Evolutionary conservation across 169 alveolate species (phyloP).

Genomic region (Cystoisospora suis): DNA sequence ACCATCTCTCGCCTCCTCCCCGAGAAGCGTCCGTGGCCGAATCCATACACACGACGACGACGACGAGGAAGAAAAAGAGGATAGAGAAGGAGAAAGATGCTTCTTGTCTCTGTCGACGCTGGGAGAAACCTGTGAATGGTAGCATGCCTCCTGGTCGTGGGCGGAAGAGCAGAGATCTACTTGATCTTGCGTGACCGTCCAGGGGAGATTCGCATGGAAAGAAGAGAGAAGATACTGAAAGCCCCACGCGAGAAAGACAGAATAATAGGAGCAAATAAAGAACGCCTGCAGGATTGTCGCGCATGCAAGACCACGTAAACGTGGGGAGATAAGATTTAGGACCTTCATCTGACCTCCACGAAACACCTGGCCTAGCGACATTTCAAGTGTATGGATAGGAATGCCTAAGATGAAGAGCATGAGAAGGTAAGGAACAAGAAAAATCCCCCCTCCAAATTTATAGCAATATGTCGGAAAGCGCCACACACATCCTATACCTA

Average conservation of each 20-base stretch:
- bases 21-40: not conserved
- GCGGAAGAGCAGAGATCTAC: not conserved
- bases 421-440: constrained; percentile 19
- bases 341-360: constrained; percentile 34
- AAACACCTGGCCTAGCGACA: constrained; percentile 23
- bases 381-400: constrained; percentile 45
- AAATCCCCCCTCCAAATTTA: constrained; percentile 56
- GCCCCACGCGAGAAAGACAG: constrained; percentile 46
- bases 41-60: not conserved
- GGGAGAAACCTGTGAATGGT: not conserved
- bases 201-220: constrained; percentile 26
- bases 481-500: constrained; percentile 57
- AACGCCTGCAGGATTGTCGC: constrained; percentile 33
- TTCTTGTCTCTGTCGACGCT: not conserved
- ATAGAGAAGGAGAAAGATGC: no score
- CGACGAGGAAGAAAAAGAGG: no score
- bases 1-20: not conserved
- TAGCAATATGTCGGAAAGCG: constrained; percentile 43
- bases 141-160: constrained; percentile 9
- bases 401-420: constrained; percentile 46
- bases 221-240: not conserved
- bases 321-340: constrained; percentile 8
- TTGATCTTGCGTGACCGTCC: constrained; percentile 13
- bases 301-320: constrained; percentile 32
- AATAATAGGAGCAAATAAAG: constrained; percentile 40